phyloP scores from a whole-genome alignment of 2,329 filamentous ascomycete genomes.

The Fusarium robinianum region DNA sequence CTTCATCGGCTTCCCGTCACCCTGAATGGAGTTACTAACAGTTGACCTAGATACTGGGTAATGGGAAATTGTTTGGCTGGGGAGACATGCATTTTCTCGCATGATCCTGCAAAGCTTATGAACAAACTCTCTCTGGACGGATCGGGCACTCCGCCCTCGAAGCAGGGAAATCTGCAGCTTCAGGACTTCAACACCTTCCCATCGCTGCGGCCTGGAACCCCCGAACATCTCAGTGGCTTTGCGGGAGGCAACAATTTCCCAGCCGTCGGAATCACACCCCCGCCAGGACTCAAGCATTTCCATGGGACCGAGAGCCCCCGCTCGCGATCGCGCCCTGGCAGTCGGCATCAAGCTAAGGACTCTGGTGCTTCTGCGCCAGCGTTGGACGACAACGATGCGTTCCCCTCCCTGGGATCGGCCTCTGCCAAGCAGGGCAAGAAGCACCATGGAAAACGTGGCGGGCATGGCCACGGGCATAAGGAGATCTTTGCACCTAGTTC shows the following conservation, averaged over 20 bases:
- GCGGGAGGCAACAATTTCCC: conserved; percentile 56
- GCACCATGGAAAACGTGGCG: conserved; percentile 88
- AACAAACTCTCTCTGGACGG: conserved; percentile 78
- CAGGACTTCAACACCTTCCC: conserved; percentile 88
- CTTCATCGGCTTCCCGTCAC: too few species aligned
- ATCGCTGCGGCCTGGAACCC: conserved; percentile 64
- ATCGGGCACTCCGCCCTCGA: conserved; percentile 64
- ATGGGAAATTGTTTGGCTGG: conserved; percentile 94
- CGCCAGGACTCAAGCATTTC: conserved; percentile 70
- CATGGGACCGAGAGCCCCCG: conserved; percentile 66
- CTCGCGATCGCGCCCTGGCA: conserved; percentile 80
- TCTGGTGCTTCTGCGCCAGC: conserved; percentile 70
- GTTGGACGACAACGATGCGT: conserved; percentile 93
- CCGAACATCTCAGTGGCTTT: conserved; percentile 62
- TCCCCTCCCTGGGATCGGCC: conserved; percentile 83
- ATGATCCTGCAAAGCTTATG: conserved; percentile 87
- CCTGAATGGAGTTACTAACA: too few species aligned
- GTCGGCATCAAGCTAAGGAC: conserved; percentile 69
- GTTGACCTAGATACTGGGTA: conserved; percentile 79
- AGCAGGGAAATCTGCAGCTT: conserved; percentile 72
- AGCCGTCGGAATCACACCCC: conserved; percentile 64
- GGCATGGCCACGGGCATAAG: conserved; percentile 73
- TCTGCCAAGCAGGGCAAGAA: conserved; percentile 81
- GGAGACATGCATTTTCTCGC: conserved; percentile 93
- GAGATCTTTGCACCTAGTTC: conserved; percentile 73